These are phyloP conservation scores for Globisporangium takayamanum DNA, from an alignment of 352 stramenopile species.

Conservation along the genomic window DNA sequence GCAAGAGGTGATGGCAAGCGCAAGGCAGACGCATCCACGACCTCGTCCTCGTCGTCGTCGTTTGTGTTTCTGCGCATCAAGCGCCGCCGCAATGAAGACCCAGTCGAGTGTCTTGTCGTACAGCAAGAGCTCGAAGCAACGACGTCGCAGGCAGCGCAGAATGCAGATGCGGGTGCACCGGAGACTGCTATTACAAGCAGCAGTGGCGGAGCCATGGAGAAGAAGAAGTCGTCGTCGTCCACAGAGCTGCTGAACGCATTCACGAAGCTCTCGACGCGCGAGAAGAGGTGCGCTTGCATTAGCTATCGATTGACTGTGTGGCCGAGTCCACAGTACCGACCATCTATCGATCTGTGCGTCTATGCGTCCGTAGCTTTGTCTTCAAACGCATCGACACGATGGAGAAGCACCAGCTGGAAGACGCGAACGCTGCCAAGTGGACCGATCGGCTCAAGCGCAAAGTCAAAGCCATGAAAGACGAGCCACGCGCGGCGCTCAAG, in stretches of 20 bases:
- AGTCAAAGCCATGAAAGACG: slow-evolving; percentile 49
- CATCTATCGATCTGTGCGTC: background rate
- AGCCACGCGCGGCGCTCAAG: slow-evolving; percentile 24
- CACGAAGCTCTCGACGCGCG: slow-evolving; percentile 54
- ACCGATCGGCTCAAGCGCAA: slow-evolving; percentile 64
- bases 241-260: slow-evolving; percentile 47
- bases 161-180: background rate
- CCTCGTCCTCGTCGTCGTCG: slow-evolving; percentile 16
- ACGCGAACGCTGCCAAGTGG: slow-evolving; percentile 43
- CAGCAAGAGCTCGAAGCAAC: slow-evolving; percentile 34
- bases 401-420: slow-evolving; percentile 35
- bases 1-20: slow-evolving; percentile 9
- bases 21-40: slow-evolving; percentile 7
- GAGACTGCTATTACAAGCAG: background rate
- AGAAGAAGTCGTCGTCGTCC: slow-evolving; percentile 2
- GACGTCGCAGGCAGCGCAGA: slow-evolving; percentile 6
- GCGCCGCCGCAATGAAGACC: slow-evolving; percentile 78
- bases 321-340: background rate
- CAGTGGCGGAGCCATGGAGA: background rate
- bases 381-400: slow-evolving; percentile 84
- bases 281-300: slow-evolving; percentile 23
- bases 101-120: slow-evolving; percentile 59
- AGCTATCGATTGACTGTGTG: background rate
- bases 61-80: slow-evolving; percentile 77
- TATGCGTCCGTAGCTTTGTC: slow-evolving; percentile 34